A percentile compares a stretch with the other conserved stretches of the same genome.
Evolutionary conservation across 2,329 filamentous ascomycete genomes (phyloP).

Genomic region (Trichoderma guizhouense): DNA sequence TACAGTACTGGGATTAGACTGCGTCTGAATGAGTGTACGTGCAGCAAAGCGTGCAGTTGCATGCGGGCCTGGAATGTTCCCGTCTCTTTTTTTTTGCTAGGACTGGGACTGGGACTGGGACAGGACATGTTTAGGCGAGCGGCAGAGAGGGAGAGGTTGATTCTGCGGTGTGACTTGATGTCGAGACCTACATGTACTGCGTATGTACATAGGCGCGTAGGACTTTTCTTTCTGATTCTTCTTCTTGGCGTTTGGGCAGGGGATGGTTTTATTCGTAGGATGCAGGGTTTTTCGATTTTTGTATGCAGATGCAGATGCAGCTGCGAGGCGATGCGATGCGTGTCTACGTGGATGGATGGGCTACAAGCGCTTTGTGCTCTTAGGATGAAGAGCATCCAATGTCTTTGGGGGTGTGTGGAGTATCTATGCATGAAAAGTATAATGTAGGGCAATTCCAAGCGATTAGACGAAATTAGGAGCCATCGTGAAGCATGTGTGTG

Average conservation of each 20-base stretch:
- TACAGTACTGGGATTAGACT: neutral
- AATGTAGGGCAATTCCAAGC: neutral
- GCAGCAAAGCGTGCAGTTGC: neutral
- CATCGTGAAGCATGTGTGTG: neutral
- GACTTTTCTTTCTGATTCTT: neutral
- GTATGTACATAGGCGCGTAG: neutral
- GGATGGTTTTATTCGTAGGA: neutral
- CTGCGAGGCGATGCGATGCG: neutral
- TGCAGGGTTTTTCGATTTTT: neutral
- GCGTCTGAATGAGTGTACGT: neutral
- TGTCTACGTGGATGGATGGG: neutral
- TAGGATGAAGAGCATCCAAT: neutral
- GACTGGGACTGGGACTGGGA: neutral
- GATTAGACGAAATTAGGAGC: neutral
- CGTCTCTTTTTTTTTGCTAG: neutral
- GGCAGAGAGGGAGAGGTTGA: neutral
- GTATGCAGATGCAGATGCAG: neutral
- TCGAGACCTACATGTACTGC: neutral
- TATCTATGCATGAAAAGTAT: neutral
- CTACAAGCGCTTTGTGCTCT: neutral
- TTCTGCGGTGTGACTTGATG: conserved; percentile 8
- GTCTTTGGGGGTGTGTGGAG: neutral
- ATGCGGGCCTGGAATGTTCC: neutral
- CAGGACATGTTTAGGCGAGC: neutral
- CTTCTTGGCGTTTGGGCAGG: neutral